Evolutionary conservation across 257 asterid genomes (phyloP).

Genomic region (Agastache rugosa): DNA sequence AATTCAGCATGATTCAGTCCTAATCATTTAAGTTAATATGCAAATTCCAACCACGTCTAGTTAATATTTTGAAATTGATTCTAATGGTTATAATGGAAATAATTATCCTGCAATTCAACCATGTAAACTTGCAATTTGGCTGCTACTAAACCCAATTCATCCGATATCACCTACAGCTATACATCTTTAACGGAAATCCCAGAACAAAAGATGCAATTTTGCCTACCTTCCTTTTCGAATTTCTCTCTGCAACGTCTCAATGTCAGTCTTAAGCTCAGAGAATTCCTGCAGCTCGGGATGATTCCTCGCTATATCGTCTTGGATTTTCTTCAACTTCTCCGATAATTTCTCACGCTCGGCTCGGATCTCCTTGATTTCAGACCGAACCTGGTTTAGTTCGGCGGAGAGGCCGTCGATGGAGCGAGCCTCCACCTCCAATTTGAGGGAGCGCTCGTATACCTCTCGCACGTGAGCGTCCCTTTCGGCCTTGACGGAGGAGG

Average conservation of each 20-base stretch:
- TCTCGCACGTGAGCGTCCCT: slow-evolving; percentile 74
- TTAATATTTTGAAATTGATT: neutral
- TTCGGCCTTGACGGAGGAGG: slow-evolving; percentile 67
- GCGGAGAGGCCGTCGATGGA: slow-evolving; percentile 40
- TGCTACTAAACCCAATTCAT: neutral
- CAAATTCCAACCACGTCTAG: neutral
- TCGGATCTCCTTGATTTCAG: slow-evolving; percentile 53
- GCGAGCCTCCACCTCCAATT: slow-evolving; percentile 71
- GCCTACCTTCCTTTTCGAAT: slow-evolving; percentile 79
- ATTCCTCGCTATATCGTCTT: slow-evolving; percentile 48
- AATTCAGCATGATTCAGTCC: neutral
- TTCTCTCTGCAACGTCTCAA: slow-evolving; percentile 58
- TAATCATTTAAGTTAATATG: neutral
- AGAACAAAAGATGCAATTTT: neutral
- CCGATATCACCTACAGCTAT: neutral
- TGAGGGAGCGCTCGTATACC: slow-evolving; percentile 60
- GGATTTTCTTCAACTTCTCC: slow-evolving; percentile 51
- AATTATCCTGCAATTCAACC: neutral
- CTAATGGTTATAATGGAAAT: neutral
- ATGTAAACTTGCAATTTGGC: neutral
- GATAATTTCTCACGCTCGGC: slow-evolving; percentile 55
- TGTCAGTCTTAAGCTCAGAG: slow-evolving; percentile 55
- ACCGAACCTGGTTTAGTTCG: slow-evolving; percentile 58
- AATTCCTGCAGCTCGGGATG: slow-evolving; percentile 49
- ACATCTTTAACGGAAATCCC: neutral